Evolutionary conservation across 345 rosid genomes (phyloP), one percentile per base, ranked within the genome.

Genomic region (Pistacia integerrima): DNA sequence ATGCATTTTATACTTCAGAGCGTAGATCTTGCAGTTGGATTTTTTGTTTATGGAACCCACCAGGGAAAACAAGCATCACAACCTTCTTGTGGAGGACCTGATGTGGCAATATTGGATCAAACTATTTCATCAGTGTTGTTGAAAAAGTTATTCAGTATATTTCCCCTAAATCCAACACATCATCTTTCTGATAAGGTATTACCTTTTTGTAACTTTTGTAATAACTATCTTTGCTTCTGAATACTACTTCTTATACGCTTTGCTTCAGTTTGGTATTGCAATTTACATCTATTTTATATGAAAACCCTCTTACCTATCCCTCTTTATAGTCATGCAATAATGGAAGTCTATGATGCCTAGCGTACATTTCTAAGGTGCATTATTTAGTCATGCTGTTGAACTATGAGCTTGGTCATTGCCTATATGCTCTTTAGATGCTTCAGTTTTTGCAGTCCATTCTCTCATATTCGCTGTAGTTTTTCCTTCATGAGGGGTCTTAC

Each of bases 1-100:
- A 71, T 91, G 77, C 82, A 76, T 33, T 83, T 69, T 75, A 80
- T 87, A 69, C 92, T 96, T 76, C 86, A 82, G 84, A 87, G 97
- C 81, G 87, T 91, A 80, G 78, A 80, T 79, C 78, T 79, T 79
- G 89, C 87, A 16, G 77, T 91, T 58, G 79, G 84, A 71, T 88
- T 83, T 80, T 83, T 82, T 64, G 77, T 83, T 70, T 74, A 74
- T 64, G 80, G 81, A 73, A 80, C 73, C 17, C 80, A 60, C 68
- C 82, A 82, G 54, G 79, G 67, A 28, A 61, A 69, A 70, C 60
- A 41, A 51, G 69, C 81, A 48, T 74, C 67, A 33, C 75, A 72
- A 41, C 55, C 79, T 79, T 44, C 77, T 80, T 68, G 63, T 78
- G 87, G 79, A 81, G 82, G 76, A 67, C 67, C 66, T 54, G 79